Conservation (phyloP, 164 flowering plant species). For the Kingdonia uniflora region DNA sequence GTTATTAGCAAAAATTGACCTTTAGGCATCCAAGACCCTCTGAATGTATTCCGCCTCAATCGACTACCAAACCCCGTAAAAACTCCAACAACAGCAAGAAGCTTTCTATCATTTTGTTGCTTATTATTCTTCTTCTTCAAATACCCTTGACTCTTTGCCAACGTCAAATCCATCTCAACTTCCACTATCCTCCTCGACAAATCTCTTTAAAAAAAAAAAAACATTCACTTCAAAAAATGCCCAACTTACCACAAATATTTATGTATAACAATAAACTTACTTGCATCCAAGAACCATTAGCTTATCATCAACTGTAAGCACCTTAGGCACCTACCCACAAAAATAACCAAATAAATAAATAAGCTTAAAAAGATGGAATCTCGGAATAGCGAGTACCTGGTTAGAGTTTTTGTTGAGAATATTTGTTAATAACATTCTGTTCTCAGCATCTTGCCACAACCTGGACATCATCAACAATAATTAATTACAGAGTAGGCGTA, state of each 20-base stretch:
- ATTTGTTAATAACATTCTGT: conserved; percentile 41
- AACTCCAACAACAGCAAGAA: conserved; percentile 94
- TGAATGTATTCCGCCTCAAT: conserved; percentile 58
- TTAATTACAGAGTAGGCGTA: neutral
- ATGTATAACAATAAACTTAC: conserved; percentile 46
- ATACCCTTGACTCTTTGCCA: conserved; percentile 88
- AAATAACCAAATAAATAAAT: conserved; percentile 7
- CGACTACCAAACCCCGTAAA: conserved; percentile 95
- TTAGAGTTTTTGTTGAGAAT: conserved; percentile 47
- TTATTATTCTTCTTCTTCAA: conserved; percentile 42
- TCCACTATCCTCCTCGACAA: conserved; percentile 77
- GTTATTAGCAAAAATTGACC: conserved; percentile 62
- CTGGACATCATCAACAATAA: conserved; percentile 17
- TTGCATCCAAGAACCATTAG: conserved; percentile 79
- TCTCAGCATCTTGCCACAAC: conserved; percentile 97
- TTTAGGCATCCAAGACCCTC: conserved; percentile 94
- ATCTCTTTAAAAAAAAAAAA: no score
- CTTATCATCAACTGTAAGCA: conserved; percentile 83
- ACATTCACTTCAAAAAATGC: neutral
- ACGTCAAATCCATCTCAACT: conserved; percentile 90
- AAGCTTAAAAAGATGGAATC: neutral
- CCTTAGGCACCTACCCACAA: conserved; percentile 77
- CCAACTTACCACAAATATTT: neutral
- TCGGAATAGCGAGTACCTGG: conserved; percentile 25
- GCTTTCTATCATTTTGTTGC: conserved; percentile 37